Evolutionary conservation across 805 yeast genomes (phyloP), one percentile per base, ranked within the genome.

Genomic region (Candida bentonensis): DNA sequence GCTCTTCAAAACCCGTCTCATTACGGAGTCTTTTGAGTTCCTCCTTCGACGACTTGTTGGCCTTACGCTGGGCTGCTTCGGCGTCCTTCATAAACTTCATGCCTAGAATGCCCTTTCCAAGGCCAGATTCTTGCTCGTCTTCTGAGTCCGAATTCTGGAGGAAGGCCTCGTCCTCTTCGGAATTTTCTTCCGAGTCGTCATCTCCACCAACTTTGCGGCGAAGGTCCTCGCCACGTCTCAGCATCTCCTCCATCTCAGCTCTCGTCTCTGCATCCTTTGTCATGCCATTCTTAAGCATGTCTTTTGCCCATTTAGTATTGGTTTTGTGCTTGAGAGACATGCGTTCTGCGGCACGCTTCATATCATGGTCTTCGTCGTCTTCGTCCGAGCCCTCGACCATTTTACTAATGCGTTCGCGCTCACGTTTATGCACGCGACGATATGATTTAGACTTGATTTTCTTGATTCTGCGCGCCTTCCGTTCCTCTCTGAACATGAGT

Each of bases 11-110:
- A 28, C 72, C 79, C 21, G 30, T 15, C 20, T 46, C 53, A 34
- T 61, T 60, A 39, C 72, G 69, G 43, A 74, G 63, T 46, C 72
- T 61, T 50, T 73, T 73, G 45, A 85, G 56, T 41, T 67, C 66
- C 47, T 68, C 72, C 39, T 78, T 59, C 25, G 72, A 70, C 47
- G 69, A 68, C 43, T 68, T 62, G 59, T 85, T 88, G 39, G 70
- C 76, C 44, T 72, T 69, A 47, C 69, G 72, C 49, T 76, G 74
- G 51, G 79, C 72, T 45, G 78, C 79, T 49, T 81, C 94, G 1
- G 97, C 97, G 48, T 81, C 82, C 51, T 72, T 79, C 97, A 89
- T 89, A 61, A 89, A 89, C 52, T 88, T 94, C 97, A 92, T 92
- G 42, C 78, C 81, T 72, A 89, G 65, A 20, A 89, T 79, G 45